Evolutionary conservation across 345 rosid species (phyloP), one percentile per base, ranked within the genome.

Genomic region (Salix arbutifolia): DNA sequence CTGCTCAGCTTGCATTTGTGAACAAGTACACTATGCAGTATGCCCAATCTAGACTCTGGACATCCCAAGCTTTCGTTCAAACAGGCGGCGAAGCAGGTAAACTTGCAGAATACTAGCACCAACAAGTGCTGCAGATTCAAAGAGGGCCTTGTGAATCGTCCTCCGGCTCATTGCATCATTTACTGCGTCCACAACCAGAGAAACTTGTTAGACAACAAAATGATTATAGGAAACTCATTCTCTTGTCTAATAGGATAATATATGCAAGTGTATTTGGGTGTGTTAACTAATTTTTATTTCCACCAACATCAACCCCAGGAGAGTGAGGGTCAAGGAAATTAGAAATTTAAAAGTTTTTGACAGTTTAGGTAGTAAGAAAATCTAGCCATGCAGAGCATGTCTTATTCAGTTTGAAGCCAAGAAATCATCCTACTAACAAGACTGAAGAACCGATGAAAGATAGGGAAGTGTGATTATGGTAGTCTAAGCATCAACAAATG

Each of bases 111-210:
- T 70, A 35, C 91, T 88, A 7, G 86, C 92, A 37, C 87, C 88
- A 3, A 91, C 61, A 1, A 91, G 90, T 18, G 92, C 93, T 28
- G 85, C 80, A 5, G 96, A 91, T 82, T 91, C 93, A 11, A 78
- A 85, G 16, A 88, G 48, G 56, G 93, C 96, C 85, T 90, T 91
- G 75, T 91, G 88, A 38, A 90, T 64, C 28, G 96, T 89, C 83
- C 91, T 87, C 21, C 56, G 56, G 65, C 90, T 78, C 93, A 85
- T 91, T 69, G 82, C 85, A 38, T 91, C 93, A 33, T 90, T 90
- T 78, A 88, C 96, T 91, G 96, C 83, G 76, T 25, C 73, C 64
- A 73, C 50, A 74, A 75, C 8, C 62, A 76, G 9, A 5, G 71
- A 76, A 5, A 71, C 53, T 21, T 26, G 56, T 70, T 67, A 75